These are phyloP conservation scores for Penicillium sp. DNA, from an alignment of 2,329 filamentous ascomycete genomes.

Conservation along the genomic window DNA sequence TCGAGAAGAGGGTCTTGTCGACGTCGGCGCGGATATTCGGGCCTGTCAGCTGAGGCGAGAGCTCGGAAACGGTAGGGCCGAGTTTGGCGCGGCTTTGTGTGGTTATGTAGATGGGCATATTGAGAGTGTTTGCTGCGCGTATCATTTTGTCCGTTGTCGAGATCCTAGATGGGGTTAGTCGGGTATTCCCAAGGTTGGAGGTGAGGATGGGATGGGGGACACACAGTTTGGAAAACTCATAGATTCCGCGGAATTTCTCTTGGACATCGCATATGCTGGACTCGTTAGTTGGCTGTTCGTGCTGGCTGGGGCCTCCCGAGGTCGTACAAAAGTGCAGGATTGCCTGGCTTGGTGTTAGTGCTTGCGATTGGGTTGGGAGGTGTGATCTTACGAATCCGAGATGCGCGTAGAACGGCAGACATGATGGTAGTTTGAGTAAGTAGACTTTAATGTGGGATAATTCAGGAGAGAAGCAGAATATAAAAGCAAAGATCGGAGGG, in stretches of 20 bases:
- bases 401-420: slow-evolving; percentile 14
- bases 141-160: slow-evolving; percentile 70
- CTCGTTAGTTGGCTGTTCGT: neutral
- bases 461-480: too few species aligned
- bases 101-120: slow-evolving; percentile 80
- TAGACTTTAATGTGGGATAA: neutral
- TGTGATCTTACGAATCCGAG: slow-evolving; percentile 31
- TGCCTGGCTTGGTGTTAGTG: slow-evolving; percentile 34
- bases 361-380: neutral
- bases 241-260: slow-evolving; percentile 88
- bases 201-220: slow-evolving; percentile 20
- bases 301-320: neutral
- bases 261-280: slow-evolving; percentile 88
- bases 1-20: slow-evolving; percentile 91
- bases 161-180: slow-evolving; percentile 50
- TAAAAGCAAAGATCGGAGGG: neutral
- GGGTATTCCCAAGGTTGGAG: neutral
- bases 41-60: slow-evolving; percentile 53
- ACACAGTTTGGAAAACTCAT: slow-evolving; percentile 81
- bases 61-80: slow-evolving; percentile 76
- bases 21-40: slow-evolving; percentile 57
- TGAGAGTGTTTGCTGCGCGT: slow-evolving; percentile 51
- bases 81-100: slow-evolving; percentile 81
- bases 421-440: neutral
- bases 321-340: slow-evolving; percentile 51